Percentiles rank a stretch among this genome's conserved stretches.
Conservation (phyloP, 192 early-diverging fungal genomes). For the Chytriomyces hyalinus region DNA sequence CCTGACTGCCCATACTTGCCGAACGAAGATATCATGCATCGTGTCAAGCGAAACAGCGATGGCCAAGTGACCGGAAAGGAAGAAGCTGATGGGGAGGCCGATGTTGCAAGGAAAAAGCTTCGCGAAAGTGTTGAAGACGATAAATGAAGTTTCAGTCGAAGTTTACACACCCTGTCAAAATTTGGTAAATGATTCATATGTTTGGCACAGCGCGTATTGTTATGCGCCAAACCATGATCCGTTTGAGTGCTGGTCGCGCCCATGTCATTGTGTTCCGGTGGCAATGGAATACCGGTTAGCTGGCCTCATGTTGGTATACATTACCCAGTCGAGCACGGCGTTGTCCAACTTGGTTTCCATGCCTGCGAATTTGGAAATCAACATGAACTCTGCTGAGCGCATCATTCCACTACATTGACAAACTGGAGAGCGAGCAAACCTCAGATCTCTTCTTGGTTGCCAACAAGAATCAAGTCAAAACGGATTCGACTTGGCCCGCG, state of each 20-base stretch:
- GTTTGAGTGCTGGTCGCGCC: constrained; percentile 71
- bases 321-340: constrained; percentile 72
- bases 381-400: constrained; percentile 50
- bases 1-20: constrained; percentile 38
- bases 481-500: constrained; percentile 56
- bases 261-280: constrained; percentile 53
- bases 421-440: constrained; percentile 31
- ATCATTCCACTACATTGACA: constrained; percentile 23
- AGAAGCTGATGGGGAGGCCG: not conserved
- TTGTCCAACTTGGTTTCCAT: constrained; percentile 77
- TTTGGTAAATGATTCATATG: constrained; percentile 79
- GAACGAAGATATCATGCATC: constrained; percentile 24
- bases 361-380: constrained; percentile 73
- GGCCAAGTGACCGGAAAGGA: constrained; percentile 23
- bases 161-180: constrained; percentile 62
- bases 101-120: not conserved
- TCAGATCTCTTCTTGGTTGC: constrained; percentile 34
- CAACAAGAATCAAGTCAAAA: not conserved
- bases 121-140: not conserved
- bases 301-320: constrained; percentile 78
- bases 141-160: not conserved
- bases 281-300: constrained; percentile 77
- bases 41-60: constrained; percentile 27
- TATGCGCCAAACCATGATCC: constrained; percentile 71
- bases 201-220: constrained; percentile 78